Base-by-base conservation (phyloP, 139 green algal genomes). In the Dunaliella primolecta region DNA sequence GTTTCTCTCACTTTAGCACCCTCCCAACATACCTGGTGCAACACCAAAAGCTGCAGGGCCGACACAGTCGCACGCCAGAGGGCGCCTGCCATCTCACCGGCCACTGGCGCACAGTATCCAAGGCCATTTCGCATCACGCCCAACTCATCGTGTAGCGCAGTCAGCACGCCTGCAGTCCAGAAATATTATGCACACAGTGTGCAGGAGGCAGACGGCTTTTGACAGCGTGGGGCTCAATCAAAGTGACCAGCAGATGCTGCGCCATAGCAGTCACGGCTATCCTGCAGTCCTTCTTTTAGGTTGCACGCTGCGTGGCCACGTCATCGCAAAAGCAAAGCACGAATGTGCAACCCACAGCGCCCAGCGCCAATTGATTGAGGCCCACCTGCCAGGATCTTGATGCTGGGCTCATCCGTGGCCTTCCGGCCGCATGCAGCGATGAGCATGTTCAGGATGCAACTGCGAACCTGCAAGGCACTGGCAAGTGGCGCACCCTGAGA, bases 111-210 rank as follows among this genome's bases (percentile, higher is more conserved):
- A 7, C 70, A 24, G 34, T 34, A 2, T 29, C 36, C 70, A 15
- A 85, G 35, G 29, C 29, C 27, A 7, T 77, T 3, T n/a, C n/a
- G 25, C 82, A 91, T 76, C 23, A n/a, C 38, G 24, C 25, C 2
- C 38, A 91, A 82, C 87, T 91, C 87, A 30, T 88, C 84, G 72
- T 91, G 82, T 1, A 91, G 72, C 3, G 82, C 38, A 33, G 71
- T 82, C n/a, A 91, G 82, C 1, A 91, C 25, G 2, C 37, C 74
- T 82, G 81, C 56, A 36, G 78, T 71, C 2, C 2, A 30, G 78
- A 72, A 24, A 24, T 71, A 78, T n/a, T n/a, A n/a, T n/a, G n/a
- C n/a, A n/a, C n/a, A n/a, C n/a, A n/a, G n/a, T n/a, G n/a, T n/a
- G n/a, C n/a, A n/a, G n/a, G n/a, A n/a, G n/a, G n/a, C n/a, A n/a